Evolutionary conservation across 2,329 filamentous ascomycete genomes (phyloP).

Genomic region (Fusarium annulatum): DNA sequence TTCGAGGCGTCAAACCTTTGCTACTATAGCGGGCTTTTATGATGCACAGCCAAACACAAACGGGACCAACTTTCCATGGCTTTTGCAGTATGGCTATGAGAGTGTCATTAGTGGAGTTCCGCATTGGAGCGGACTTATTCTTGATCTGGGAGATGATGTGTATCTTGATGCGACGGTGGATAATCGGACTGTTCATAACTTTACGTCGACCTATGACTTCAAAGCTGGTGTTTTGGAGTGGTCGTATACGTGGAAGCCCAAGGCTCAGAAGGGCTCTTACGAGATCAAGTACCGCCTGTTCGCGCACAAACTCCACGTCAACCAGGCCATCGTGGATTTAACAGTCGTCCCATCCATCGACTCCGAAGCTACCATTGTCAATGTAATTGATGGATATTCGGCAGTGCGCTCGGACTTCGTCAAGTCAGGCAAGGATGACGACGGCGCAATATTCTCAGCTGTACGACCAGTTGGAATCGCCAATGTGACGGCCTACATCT

Average conservation of each 20-base stretch:
- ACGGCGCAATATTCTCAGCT: neutral
- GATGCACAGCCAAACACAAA: neutral
- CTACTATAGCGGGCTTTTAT: neutral
- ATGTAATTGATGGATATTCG: slow-evolving; percentile 2
- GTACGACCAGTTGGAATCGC: neutral
- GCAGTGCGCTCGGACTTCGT: slow-evolving; percentile 1
- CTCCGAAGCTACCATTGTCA: neutral
- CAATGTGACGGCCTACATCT: neutral
- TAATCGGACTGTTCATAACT: neutral
- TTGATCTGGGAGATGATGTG: neutral
- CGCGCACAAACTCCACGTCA: neutral
- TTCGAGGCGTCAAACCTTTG: neutral
- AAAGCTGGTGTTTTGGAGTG: neutral
- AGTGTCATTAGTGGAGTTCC: neutral
- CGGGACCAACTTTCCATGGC: slow-evolving; percentile 4
- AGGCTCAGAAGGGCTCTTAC: fast-evolving
- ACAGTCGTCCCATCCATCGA: neutral
- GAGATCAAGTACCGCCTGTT: neutral
- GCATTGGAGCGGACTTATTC: neutral
- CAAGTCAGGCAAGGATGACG: neutral
- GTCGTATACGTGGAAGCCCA: neutral
- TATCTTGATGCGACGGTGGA: slow-evolving; percentile 9
- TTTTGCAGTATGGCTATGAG: slow-evolving; percentile 7
- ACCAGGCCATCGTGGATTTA: neutral
- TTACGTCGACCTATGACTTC: neutral